Evolutionary conservation across 345 rosid species (phyloP), one percentile per base, ranked within the genome.

Genomic region (Gossypium sturtianum): DNA sequence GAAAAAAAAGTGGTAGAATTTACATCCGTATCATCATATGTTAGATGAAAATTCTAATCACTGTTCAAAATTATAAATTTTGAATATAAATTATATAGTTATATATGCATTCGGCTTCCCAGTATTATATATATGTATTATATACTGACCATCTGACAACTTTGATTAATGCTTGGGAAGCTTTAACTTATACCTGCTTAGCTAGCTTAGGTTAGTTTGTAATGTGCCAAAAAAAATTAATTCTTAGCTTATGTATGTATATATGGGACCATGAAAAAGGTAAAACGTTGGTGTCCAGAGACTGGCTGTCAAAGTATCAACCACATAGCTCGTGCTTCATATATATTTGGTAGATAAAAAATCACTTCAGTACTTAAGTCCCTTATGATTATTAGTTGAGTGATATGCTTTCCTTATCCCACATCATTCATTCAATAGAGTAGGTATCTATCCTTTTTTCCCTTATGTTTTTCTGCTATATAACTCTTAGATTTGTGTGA

Each of bases 381-480:
- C 15, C 68, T 64, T 64, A 17, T 51, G 6, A 27, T 51, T 69
- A 52, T 27, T 51, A 27, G 72, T 51, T 69, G 59, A 51, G 72
- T 16, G 45, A 27, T 25, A 10, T 27, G 72, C 44, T 69, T 69
- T 69, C 72, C 53, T 68, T 15, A 8, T 68, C 44, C 44, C 15
- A 17, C 45, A 49, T 20, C 45, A 51, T 51, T 27, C 59, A 27
- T 69, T 52, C 44, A 17, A 1, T 51, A 5, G 25, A 44, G 15
- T 49, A 1, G 54, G 45, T 51, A 29, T 51, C 3, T 2, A 7
- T 22, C 12, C 25, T 8, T 6, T 23, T 68, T 23, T 25, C 29
- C 3, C 10, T 9, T 25, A 2, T 16, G 20, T 51, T 15, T n/a
- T 15, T 47, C 29, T 57, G 13, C 13, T 19, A 19, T 56, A 56